These are phyloP conservation scores for Schoenoplectus triqueter DNA, from an alignment of 202 grass and related monocot genomes.

Conservation along the genomic window DNA sequence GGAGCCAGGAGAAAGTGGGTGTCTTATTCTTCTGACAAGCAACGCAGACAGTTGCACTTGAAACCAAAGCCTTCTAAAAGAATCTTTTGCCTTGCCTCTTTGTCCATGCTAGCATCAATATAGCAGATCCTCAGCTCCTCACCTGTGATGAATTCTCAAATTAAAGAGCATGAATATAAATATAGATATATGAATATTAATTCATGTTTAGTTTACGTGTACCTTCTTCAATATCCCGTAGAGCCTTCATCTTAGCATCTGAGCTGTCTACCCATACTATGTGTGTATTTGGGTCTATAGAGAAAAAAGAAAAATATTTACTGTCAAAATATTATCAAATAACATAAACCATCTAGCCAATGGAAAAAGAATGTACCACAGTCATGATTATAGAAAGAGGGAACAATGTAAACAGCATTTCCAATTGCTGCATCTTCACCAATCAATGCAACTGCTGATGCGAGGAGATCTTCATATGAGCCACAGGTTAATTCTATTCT, in stretches of 20 bases:
- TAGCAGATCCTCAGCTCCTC: conserved; percentile 93
- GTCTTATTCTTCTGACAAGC: conserved; percentile 62
- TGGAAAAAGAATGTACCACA: conserved; percentile 55
- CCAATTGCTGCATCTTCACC: conserved; percentile 71
- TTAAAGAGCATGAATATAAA: conserved; percentile 4
- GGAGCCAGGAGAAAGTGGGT: not conserved
- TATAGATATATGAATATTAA: not conserved
- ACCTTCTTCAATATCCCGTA: conserved; percentile 76
- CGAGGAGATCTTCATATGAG: conserved; percentile 74
- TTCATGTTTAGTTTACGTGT: not conserved
- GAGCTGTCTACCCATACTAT: conserved; percentile 75
- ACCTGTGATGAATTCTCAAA: conserved; percentile 45
- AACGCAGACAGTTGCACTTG: conserved; percentile 60
- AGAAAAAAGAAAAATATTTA: conserved; percentile 20
- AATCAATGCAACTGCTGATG: conserved; percentile 60
- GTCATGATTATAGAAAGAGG: conserved; percentile 96
- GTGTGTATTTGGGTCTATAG: conserved; percentile 84
- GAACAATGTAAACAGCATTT: conserved; percentile 88
- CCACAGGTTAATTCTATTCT: conserved; percentile 76
- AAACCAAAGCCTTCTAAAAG: conserved; percentile 83
- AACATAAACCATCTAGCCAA: conserved; percentile 28
- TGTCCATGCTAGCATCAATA: conserved; percentile 83
- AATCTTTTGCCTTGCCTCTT: conserved; percentile 70
- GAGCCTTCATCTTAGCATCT: conserved; percentile 68
- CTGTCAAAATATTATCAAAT: conserved; percentile 38